A percentile compares a stretch with the other conserved stretches of the same genome.
phyloP scores from a whole-genome alignment of 306 rosid genomes.

The Phaseolus lunatus region DNA sequence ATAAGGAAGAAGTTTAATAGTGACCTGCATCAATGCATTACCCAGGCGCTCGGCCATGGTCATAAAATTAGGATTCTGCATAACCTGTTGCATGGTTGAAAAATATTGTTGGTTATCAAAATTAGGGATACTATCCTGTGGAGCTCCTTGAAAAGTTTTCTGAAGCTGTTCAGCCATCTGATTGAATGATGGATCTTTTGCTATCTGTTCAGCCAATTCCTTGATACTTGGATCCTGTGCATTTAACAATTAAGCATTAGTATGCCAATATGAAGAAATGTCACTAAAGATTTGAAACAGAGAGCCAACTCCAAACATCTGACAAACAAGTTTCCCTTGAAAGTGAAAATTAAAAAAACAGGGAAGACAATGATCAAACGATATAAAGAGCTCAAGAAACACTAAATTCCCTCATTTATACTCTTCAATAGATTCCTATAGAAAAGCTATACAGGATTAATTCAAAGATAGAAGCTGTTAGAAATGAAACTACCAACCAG shows the following conservation, averaged over 20 bases:
- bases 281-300: slow-evolving; percentile 15
- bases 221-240: slow-evolving; percentile 96
- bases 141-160: slow-evolving; percentile 78
- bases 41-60: slow-evolving; percentile 99
- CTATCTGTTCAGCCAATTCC: slow-evolving; percentile 95
- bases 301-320: slow-evolving; percentile 29
- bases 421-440: background rate
- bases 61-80: slow-evolving; percentile 98
- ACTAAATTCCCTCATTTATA: slow-evolving; percentile 24
- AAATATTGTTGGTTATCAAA: slow-evolving; percentile 88
- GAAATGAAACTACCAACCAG: slow-evolving; percentile 25
- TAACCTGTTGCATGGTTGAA: slow-evolving; percentile 95
- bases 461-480: background rate
- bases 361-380: slow-evolving; percentile 2
- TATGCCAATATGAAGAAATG: slow-evolving; percentile 14
- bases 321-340: slow-evolving; percentile 28
- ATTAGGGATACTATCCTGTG: slow-evolving; percentile 75
- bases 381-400: background rate
- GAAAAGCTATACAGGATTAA: slow-evolving; percentile 9
- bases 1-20: slow-evolving; percentile 26
- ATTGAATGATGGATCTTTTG: slow-evolving; percentile 94
- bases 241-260: slow-evolving; percentile 41
- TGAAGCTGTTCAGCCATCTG: slow-evolving; percentile 99
- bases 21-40: slow-evolving; percentile 92
- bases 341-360: slow-evolving; percentile 10